Base-by-base conservation (phyloP, 2,329 filamentous ascomycete genomes). In the Dactylellina drechsleri region DNA sequence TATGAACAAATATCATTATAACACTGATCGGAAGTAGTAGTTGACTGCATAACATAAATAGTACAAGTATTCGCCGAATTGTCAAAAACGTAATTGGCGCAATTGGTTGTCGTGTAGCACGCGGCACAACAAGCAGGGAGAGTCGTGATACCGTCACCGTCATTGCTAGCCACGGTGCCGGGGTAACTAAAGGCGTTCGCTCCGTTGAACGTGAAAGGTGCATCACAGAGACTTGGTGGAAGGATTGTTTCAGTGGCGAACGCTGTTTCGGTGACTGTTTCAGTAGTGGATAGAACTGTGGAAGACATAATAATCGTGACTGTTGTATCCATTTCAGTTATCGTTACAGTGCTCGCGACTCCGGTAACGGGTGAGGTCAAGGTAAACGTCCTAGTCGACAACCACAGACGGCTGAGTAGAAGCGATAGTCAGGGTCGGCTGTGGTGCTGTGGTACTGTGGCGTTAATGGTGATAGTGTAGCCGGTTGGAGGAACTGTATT, bases 81-180 rank as follows among this genome's bases (percentile, higher is more conserved):
- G 43, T 75, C 62, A 20, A 61, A 70, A 31, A 67, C 23, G 15
- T 47, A 75, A 12, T 59, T 58, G 4, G 62, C 41, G 45, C 70
- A 75, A 36, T 49, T 54, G 7, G 4, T 15, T 15, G 57, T 56
- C 0, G 1, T 43, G 10, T 41, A 68, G 31, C 70, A 75, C 16
- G 13, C 23, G 1, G 1, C 16, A 20, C 70, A 75, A 13, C 70
- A 75, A 13, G 45, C 40, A 0, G n/a, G 8, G n/a, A 59, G 1
- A 15, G 18, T 50, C 45, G 31, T 50, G 16, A 60, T 28, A 7
- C 45, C 52, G 18, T 26, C 28, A 4, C 49, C 56, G 18, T 41
- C 45, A 43, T 53, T 43, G 18, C 26, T 57, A 13, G 7, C 1
- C 4, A 26, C 3, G 8, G 43, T 41, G n/a, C 50, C 40, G 4